Percentiles rank a stretch among this genome's conserved stretches.
phyloP scores from a whole-genome alignment of 2,329 filamentous ascomycete species.

The Stagonosporopsis vannaccii region DNA sequence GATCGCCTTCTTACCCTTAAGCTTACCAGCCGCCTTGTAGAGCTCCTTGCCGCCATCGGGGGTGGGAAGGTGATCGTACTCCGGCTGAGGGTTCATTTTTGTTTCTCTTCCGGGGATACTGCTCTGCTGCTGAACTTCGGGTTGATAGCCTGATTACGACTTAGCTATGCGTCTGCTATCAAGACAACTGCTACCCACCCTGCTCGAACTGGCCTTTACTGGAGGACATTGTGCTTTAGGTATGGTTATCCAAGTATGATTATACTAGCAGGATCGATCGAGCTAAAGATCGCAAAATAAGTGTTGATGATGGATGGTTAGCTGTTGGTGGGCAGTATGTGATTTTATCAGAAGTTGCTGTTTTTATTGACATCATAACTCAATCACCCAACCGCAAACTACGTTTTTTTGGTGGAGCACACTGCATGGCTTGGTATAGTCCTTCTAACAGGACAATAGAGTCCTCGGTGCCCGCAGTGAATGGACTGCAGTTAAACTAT shows the following conservation, averaged over 20 bases:
- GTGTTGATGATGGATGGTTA: neutral
- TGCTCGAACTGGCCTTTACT: constrained; percentile 48
- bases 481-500: neutral
- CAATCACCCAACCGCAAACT: constrained; percentile 19
- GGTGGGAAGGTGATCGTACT: constrained; percentile 71
- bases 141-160: constrained; percentile 52
- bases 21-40: constrained; percentile 79
- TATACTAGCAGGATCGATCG: too few species aligned
- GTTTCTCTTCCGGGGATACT: constrained; percentile 60
- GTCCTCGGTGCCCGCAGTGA: neutral
- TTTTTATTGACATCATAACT: constrained; percentile 38
- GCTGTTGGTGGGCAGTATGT: constrained; percentile 14
- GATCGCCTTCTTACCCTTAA: constrained; percentile 75
- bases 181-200: constrained; percentile 25
- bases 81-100: constrained; percentile 65
- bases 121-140: constrained; percentile 59
- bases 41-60: constrained; percentile 71
- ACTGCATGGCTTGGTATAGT: constrained; percentile 2
- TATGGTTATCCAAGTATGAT: too few species aligned
- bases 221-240: constrained; percentile 33
- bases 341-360: constrained; percentile 22
- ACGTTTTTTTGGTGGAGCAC: constrained; percentile 25
- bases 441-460: neutral
- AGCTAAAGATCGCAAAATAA: neutral
- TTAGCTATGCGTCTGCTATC: constrained; percentile 2